Percentiles rank a stretch among this genome's conserved stretches.
phyloP scores from a whole-genome alignment of 768 basidiomycete genomes.

The Lactarius indigo region DNA sequence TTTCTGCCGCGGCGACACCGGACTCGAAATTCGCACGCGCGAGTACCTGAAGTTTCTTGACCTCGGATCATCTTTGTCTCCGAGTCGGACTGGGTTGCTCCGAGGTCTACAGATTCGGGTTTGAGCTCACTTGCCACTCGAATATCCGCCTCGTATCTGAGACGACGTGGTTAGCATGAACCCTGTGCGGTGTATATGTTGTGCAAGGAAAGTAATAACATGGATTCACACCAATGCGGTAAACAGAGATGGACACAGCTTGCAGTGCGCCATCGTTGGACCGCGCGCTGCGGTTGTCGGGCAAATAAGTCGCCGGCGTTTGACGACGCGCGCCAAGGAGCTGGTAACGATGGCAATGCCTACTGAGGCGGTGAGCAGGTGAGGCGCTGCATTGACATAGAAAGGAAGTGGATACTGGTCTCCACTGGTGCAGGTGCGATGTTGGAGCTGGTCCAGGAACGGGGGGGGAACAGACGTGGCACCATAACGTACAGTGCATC shows the following conservation, averaged over 20 bases:
- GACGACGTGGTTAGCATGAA: neutral
- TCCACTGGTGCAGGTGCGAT: neutral
- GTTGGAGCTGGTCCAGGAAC: neutral
- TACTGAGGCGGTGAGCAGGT: neutral
- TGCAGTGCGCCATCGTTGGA: neutral
- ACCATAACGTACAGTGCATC: neutral
- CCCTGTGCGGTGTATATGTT: neutral
- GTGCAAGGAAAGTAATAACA: neutral
- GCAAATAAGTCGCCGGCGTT: neutral
- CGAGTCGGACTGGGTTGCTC: neutral
- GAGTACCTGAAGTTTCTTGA: neutral
- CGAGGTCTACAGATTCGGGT: neutral
- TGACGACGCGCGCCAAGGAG: neutral
- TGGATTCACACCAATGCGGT: too few species aligned
- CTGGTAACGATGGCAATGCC: neutral
- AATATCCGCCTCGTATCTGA: neutral
- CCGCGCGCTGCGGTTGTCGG: neutral
- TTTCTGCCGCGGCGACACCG: neutral
- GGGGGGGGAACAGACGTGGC: neutral
- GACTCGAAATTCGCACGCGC: neutral
- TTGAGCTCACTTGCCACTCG: neutral
- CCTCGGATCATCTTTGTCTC: neutral
- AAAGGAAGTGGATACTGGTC: neutral
- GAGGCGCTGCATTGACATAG: neutral
- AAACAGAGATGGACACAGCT: neutral